Base-by-base conservation (phyloP, 139 green algal genomes). In the Coccomyxa sp. region DNA sequence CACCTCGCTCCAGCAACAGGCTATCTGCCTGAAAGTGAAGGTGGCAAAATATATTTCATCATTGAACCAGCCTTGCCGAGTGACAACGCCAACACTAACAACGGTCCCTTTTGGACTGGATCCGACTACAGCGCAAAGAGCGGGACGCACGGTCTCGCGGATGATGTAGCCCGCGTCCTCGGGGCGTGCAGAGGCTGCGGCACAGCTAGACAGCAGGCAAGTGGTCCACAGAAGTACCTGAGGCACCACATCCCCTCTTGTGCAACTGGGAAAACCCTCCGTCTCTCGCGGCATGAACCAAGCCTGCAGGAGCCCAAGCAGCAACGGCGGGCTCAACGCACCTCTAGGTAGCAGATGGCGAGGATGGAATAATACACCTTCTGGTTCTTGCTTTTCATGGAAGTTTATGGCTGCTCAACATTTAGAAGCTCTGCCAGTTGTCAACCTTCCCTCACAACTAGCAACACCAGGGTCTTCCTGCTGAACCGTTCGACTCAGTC, bases 141-240 rank as follows among this genome's bases (percentile, higher is more conserved):
- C n/a, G 16, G n/a, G 21, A 32, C 88, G 84, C 77, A 93, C 90
- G 58, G 89, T 93, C 81, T 94, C 92, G 30, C 87, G 82, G 28
- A 85, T 81, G 15, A 93, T 58, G 51, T 92, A 94, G 58, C 82
- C 83, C 32, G 87, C 82, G 58, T 86, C 79, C 76, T 86, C 85
- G 32, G 81, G 80, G 21, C 71, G 76, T 38, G 83, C 77, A 66
- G 81, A 80, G 23, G 78, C 84, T 30, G 87, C 82, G 4, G 82
- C 80, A 58, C 82, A 87, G 58, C 80, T 89, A 15, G 85, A 82
- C 25, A 94, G 68, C 31, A 95, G 81, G 81, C 87, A 92, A 31
- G 90, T 90, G 11, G 87, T 92, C 91, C 91, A 95, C 10, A 95
- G 82, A 13, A 95, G 81, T 30, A 92, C 89, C 90, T 94, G 85